A percentile compares a stretch with the other conserved stretches of the same genome.
Conservation (phyloP, 495 filamentous ascomycete genomes). For the Viridothelium virens region DNA sequence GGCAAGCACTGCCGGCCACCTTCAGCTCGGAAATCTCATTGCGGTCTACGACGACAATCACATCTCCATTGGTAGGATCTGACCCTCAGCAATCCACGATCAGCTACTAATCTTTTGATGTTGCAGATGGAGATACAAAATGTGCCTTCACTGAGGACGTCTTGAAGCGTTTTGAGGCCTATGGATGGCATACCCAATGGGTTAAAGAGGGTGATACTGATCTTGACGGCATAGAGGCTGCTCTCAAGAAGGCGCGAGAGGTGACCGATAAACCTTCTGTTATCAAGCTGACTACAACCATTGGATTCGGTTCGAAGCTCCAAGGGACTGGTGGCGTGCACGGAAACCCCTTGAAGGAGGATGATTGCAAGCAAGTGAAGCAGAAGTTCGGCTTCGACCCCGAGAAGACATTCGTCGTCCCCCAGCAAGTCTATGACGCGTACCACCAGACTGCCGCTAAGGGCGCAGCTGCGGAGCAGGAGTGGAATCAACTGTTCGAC, state of each 20-base stretch:
- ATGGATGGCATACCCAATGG: constrained; percentile 88
- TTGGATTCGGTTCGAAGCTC: constrained; percentile 91
- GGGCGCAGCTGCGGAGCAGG: constrained; percentile 83
- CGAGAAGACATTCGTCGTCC: constrained; percentile 84
- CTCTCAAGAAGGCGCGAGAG: constrained; percentile 73
- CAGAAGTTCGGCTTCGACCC: constrained; percentile 92
- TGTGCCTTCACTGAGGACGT: constrained; percentile 97
- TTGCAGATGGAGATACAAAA: constrained; percentile 82
- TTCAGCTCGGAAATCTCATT: constrained; percentile 97
- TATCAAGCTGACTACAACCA: constrained; percentile 96
- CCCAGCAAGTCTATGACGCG: constrained; percentile 86
- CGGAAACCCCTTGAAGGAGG: constrained; percentile 86
- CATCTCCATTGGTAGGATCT: constrained; percentile 70
- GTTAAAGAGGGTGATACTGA: constrained; percentile 90
- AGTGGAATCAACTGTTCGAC: constrained; percentile 89
- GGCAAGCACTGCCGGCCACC: constrained; percentile 83
- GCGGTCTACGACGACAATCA: constrained; percentile 97
- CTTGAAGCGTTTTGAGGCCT: constrained; percentile 87
- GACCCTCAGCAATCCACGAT: not conserved
- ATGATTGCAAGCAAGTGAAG: constrained; percentile 90
- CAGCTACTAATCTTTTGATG: constrained; percentile 8
- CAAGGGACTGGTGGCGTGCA: constrained; percentile 93
- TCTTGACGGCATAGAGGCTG: constrained; percentile 77
- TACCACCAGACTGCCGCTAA: constrained; percentile 74
- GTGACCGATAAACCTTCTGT: constrained; percentile 94